Conservation (phyloP, 2,329 filamentous ascomycete species). For the Cercospora sp. region DNA sequence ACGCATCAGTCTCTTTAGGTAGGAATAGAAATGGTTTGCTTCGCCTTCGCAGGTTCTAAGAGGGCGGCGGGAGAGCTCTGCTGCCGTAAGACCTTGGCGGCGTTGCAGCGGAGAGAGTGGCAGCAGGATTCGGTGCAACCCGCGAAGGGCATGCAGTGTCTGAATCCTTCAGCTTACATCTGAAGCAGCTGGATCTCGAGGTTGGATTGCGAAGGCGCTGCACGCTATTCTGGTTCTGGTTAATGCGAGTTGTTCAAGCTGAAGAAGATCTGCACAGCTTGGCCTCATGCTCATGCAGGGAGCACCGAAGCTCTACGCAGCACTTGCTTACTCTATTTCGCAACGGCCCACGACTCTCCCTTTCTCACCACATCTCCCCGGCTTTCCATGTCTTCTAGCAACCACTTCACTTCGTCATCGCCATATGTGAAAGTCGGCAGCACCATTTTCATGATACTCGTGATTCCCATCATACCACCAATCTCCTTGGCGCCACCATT, state of each 20-base stretch:
- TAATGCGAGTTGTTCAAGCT: not conserved
- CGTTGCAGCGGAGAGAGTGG: not conserved
- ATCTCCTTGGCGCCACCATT: slow-evolving; percentile 60
- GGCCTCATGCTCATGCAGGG: not conserved
- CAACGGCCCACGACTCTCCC: slow-evolving; percentile 39
- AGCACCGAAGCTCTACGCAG: not conserved
- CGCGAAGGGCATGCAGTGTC: not conserved
- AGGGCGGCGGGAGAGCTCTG: not conserved
- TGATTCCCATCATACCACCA: slow-evolving; percentile 80
- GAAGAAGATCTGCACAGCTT: not conserved
- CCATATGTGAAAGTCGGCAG: slow-evolving; percentile 86
- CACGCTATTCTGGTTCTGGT: not conserved
- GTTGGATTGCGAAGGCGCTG: not conserved
- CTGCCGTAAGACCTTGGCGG: not conserved
- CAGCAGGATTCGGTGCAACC: not conserved
- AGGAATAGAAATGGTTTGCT: not conserved
- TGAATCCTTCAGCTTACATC: not conserved
- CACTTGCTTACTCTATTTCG: not conserved
- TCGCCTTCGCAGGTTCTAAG: not conserved
- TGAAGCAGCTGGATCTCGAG: too few relatives aligned
- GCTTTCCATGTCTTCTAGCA: slow-evolving; percentile 75
- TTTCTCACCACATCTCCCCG: slow-evolving; percentile 61
- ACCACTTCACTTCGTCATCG: slow-evolving; percentile 81
- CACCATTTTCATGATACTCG: slow-evolving; percentile 94
- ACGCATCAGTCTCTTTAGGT: not conserved